Base-by-base conservation (phyloP, 331 rosid species). In the Quercus phellos region DNA sequence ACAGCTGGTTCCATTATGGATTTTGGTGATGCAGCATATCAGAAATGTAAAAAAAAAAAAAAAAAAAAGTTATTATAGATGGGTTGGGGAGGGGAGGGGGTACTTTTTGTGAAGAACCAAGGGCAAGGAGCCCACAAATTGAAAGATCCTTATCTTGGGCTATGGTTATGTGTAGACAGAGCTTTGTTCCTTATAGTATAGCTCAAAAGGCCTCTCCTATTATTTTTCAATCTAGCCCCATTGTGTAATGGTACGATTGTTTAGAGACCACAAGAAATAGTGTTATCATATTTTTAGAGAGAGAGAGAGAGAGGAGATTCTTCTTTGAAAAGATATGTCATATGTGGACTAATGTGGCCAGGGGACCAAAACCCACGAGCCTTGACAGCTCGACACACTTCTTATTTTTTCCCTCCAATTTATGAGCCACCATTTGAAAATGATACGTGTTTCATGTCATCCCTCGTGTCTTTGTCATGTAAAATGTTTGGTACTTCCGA, bases 1-100 rank as follows among this genome's bases (percentile, higher is more conserved):
- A 38, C 46, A 73, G 43, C 6, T 55, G 84, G 73, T 74, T 92
- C 97, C 93, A 90, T 90, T 68, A 55, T 27, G 74, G 63, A 55
- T 69, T 43, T 68, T 55, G 76, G 51, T 76, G 70, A 30, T 55
- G 78, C 2, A 72, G 75, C 14, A 13, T 74, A 59, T 76, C 53
- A 69, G 76, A 61, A 55, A 59, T 16, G 14, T 16, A 3, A 6
- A 19, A 59, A 46, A 10, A 0, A 4, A 29, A 29, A 51, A 18
- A 34, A 30, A 30, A 30, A 30, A 70, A 26, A 22, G 66, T 35
- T 70, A 54, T 55, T 46, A 38, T 38, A 38, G 46, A 38, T 46
- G 53, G 53, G 17, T 46, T 46, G 53, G 53, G 17, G 16, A 13
- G 53, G 53, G 17, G 17, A 4, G 53, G 53, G 55, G 56, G 26